Evolutionary conservation across 768 basidiomycete species (phyloP).

Genomic region (Sporobolomyces roseus): DNA sequence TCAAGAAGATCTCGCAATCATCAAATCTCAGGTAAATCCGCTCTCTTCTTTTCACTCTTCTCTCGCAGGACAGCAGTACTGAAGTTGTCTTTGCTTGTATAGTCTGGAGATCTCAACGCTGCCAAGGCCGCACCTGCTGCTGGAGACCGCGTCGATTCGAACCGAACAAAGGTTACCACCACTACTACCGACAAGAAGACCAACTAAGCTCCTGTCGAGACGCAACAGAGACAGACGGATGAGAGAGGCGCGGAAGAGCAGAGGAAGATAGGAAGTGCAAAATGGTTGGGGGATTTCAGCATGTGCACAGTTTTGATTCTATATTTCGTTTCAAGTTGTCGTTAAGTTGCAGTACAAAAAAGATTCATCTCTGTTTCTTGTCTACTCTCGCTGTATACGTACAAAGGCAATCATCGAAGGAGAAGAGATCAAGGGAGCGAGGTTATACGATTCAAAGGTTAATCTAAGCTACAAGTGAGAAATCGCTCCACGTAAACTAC

Average conservation of each 20-base stretch:
- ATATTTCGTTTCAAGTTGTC: too few species aligned
- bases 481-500: too few species aligned
- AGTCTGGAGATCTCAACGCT: slow-evolving; percentile 53
- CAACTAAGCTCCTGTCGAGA: slow-evolving; percentile 52
- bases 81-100: neutral
- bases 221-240: neutral
- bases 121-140: slow-evolving; percentile 70
- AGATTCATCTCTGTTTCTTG: too few species aligned
- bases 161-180: slow-evolving; percentile 69
- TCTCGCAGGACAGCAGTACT: too few species aligned
- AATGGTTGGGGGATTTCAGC: too few species aligned
- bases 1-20: slow-evolving; percentile 77
- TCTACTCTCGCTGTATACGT: too few species aligned
- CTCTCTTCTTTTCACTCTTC: neutral
- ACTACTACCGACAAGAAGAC: slow-evolving; percentile 61
- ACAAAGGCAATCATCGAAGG: too few species aligned
- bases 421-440: too few species aligned
- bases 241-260: neutral
- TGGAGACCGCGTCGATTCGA: slow-evolving; percentile 75
- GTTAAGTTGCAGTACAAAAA: too few species aligned
- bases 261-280: neutral
- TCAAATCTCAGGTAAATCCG: slow-evolving; percentile 60
- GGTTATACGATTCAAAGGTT: too few species aligned
- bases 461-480: too few species aligned
- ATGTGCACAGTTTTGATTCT: too few species aligned